Conservation (phyloP, 371 early-diverging fungal species). For the Batkoa obscura region DNA sequence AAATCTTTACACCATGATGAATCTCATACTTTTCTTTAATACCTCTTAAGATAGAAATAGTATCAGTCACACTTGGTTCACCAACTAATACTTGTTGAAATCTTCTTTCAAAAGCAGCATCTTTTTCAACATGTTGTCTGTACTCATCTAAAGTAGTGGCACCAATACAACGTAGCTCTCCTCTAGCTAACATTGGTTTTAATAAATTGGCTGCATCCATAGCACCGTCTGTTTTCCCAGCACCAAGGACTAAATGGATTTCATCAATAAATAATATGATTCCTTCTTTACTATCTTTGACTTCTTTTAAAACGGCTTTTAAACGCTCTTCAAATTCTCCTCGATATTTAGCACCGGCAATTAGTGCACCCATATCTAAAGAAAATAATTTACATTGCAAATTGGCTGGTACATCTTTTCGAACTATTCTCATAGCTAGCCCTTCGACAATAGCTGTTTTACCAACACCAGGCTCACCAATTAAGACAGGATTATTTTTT, state of each 20-base stretch:
- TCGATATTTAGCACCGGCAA: constrained; percentile 81
- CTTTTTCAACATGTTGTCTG: constrained; percentile 57
- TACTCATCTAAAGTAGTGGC: constrained; percentile 84
- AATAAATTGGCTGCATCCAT: constrained; percentile 91
- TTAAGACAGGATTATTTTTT: constrained; percentile 90
- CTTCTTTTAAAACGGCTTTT: constrained; percentile 91
- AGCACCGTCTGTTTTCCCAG: constrained; percentile 77
- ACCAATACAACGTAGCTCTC: constrained; percentile 69
- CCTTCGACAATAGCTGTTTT: constrained; percentile 95
- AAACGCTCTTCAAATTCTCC: constrained; percentile 99
- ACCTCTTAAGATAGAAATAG: constrained; percentile 70
- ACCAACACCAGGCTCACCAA: constrained; percentile 83
- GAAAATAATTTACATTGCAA: constrained; percentile 74
- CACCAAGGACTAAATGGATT: constrained; percentile 87
- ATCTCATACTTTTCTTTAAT: constrained; percentile 67
- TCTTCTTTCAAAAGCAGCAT: constrained; percentile 78
- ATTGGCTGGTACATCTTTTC: constrained; percentile 80
- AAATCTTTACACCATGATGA: constrained; percentile 71
- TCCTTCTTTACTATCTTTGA: constrained; percentile 69
- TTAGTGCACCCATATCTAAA: constrained; percentile 91
- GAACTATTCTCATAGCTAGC: constrained; percentile 89
- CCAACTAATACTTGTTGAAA: constrained; percentile 68
- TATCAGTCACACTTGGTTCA: constrained; percentile 63
- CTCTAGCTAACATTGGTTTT: constrained; percentile 74
- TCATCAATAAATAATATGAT: constrained; percentile 98